Base-by-base conservation (phyloP, 23 red algal species). In the Gracilariopsis chorda region DNA sequence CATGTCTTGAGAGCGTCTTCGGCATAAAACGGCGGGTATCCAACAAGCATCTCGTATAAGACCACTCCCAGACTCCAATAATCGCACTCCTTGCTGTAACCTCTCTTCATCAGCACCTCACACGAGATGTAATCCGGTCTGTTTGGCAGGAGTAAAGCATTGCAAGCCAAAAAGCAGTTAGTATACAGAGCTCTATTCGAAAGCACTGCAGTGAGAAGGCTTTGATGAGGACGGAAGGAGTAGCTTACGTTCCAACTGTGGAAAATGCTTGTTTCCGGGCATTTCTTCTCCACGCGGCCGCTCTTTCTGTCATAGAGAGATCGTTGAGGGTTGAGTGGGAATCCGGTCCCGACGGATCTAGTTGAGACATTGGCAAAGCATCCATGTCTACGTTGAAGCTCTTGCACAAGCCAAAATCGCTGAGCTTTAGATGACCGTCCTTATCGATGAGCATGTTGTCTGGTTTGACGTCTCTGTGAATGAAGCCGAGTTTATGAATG, bases 1-100 rank as follows among this genome's bases (percentile, higher is more conserved):
- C 97, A 99, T 41, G 97, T 99, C 71, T 96, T 92, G 30, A 99
- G 68, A 24, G 97, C 88, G 77, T 90, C 93, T 29, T 99, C 97
- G 16, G 97, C 93, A 37, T 99, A 99, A 65, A 99, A 99, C 0
- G 97, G 92, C n/a, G 97, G 97, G 86, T 95, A 99, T 0, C 97
- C 97, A 40, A 94, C 87, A 7, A 99, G 90, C 93, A 96, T 99
- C 78, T 99, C 97, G 76, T 80, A 99, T 13, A 99, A 30, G 24
- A 99, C 93, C 35, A 99, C 93, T 0, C 97, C 97, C 16, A 99
- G 91, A 78, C 88, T 94, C 97, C 97, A 99, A 51, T 93, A 99
- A 83, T 99, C 97, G 55, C 97, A 99, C 65, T 99, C 97, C 68
- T 95, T 94, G 37, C 90, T 93, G 86, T 99, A 99, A 3, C 97